These are phyloP conservation scores for Omphalotus guepiniiformis DNA, from an alignment of 768 basidiomycete genomes.

Conservation along the genomic window DNA sequence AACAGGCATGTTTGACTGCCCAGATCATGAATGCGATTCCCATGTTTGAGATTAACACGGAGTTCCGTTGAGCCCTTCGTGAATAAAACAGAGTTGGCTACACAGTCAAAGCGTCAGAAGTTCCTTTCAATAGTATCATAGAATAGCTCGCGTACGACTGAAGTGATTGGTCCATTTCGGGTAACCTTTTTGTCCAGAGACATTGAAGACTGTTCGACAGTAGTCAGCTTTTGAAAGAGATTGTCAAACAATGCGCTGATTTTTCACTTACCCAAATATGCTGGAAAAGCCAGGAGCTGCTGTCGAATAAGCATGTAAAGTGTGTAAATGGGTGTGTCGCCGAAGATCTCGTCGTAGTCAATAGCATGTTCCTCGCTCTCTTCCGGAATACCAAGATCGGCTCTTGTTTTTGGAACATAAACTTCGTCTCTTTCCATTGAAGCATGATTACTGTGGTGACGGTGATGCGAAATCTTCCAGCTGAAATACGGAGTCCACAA, in stretches of 20 bases:
- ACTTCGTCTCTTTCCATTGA: constrained; percentile 24
- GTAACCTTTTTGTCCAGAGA: constrained; percentile 56
- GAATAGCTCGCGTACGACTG: constrained; percentile 55
- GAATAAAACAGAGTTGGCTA: constrained; percentile 56
- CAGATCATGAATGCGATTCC: constrained; percentile 49
- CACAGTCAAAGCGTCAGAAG: not conserved
- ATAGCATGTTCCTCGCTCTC: constrained; percentile 12
- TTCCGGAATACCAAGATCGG: constrained; percentile 30
- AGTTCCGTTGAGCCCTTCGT: constrained; percentile 45
- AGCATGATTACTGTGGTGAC: constrained; percentile 23
- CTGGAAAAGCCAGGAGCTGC: constrained; percentile 39
- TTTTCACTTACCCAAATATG: constrained; percentile 32
- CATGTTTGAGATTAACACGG: constrained; percentile 53
- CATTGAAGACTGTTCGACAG: constrained; percentile 48
- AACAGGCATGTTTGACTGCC: constrained; percentile 31
- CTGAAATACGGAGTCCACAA: constrained; percentile 21
- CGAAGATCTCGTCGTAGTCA: constrained; percentile 35
- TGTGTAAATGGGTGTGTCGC: constrained; percentile 40
- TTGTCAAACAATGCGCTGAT: constrained; percentile 10
- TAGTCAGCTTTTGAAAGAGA: constrained; percentile 6
- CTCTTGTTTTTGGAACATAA: constrained; percentile 37
- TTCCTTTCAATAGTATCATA: no score
- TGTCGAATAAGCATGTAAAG: constrained; percentile 34
- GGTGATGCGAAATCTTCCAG: constrained; percentile 24
- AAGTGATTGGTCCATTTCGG: constrained; percentile 67